phyloP scores from a whole-genome alignment of 805 yeast genomes.

The Pichia scutulata region DNA sequence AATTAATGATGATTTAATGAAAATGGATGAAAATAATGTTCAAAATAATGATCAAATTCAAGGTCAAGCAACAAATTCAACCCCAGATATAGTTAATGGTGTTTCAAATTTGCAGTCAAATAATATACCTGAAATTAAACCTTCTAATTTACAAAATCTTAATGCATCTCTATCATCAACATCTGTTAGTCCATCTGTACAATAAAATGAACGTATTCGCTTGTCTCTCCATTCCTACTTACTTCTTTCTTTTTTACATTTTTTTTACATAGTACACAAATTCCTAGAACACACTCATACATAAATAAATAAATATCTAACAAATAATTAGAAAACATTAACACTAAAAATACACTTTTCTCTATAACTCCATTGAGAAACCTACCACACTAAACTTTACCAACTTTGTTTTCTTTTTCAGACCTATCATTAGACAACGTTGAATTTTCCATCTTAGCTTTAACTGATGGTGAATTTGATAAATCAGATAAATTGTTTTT shows the following conservation, averaged over 20 bases:
- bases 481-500: not conserved
- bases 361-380: not conserved
- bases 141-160: not conserved
- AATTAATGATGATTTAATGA: slow-evolving; percentile 9
- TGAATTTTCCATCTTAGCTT: slow-evolving; percentile 2
- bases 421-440: not conserved
- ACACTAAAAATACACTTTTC: not conserved
- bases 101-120: not conserved
- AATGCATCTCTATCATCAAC: not conserved
- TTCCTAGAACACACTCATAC: not conserved
- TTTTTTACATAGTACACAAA: not conserved
- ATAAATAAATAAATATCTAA: not conserved
- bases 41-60: not conserved
- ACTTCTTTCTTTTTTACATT: not conserved
- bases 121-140: not conserved
- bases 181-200: not conserved
- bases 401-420: slow-evolving; percentile 5
- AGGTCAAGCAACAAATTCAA: not conserved
- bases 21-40: not conserved
- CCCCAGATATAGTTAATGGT: not conserved
- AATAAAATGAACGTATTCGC: not conserved
- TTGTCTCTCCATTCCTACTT: too few relatives aligned
- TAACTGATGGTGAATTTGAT: slow-evolving; percentile 2
- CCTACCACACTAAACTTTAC: not conserved
- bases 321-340: not conserved